A percentile compares a stretch with the other conserved stretches of the same genome.
These are phyloP conservation scores for Chrysoporthe puriensis DNA, from an alignment of 2,329 filamentous ascomycete genomes.

Conservation along the genomic window DNA sequence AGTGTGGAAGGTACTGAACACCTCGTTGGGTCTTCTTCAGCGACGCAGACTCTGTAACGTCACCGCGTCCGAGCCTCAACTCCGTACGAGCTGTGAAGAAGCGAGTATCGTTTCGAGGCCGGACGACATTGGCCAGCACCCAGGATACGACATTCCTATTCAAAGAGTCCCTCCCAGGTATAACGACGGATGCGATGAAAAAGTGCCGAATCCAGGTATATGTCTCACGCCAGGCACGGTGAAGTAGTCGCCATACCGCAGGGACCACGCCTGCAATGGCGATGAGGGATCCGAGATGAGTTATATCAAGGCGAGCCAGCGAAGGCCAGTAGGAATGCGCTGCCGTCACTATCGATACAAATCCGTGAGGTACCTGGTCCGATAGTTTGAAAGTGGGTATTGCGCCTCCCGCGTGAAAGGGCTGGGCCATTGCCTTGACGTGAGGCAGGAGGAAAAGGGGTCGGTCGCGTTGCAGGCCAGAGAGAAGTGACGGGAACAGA, in stretches of 20 bases:
- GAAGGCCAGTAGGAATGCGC: conserved; percentile 19
- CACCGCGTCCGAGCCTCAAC: conserved; percentile 40
- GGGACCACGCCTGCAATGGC: conserved; percentile 48
- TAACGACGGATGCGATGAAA: conserved; percentile 49
- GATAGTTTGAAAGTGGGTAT: conserved; percentile 16
- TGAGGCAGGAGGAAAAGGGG: conserved; percentile 11
- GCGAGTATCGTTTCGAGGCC: conserved; percentile 42
- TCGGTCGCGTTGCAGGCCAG: background rate
- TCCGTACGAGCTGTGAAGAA: conserved; percentile 51
- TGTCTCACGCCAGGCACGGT: conserved; percentile 41
- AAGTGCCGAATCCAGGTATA: conserved; percentile 47
- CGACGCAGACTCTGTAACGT: conserved; percentile 37
- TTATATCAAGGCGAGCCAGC: conserved; percentile 42
- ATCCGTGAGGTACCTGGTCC: conserved; percentile 9
- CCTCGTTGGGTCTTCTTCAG: conserved; percentile 47
- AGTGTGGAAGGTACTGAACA: conserved; percentile 51
- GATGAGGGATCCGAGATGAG: conserved; percentile 48
- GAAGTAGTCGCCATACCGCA: conserved; percentile 44
- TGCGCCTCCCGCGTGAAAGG: conserved; percentile 29
- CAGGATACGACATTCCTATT: conserved; percentile 50
- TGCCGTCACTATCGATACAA: background rate
- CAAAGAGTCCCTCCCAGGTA: conserved; percentile 49
- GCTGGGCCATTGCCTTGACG: conserved; percentile 23
- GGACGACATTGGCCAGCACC: conserved; percentile 45
- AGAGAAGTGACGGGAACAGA: background rate